Evolutionary conservation across 176 grass and related monocot genomes (phyloP).

Genomic region (Ensete ventricosum): DNA sequence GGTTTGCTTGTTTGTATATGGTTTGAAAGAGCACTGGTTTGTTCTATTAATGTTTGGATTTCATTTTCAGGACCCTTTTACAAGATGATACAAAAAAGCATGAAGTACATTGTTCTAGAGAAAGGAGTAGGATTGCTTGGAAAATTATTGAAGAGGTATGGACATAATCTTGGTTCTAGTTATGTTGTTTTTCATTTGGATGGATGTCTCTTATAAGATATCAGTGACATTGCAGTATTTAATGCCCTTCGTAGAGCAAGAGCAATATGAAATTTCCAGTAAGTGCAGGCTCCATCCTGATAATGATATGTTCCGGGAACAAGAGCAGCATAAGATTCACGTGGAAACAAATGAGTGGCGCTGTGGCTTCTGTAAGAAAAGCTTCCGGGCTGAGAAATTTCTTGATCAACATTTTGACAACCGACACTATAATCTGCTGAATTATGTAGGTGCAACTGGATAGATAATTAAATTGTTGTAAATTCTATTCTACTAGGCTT

Average conservation of each 20-base stretch:
- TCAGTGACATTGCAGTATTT: constrained; percentile 57
- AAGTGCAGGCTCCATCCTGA: constrained; percentile 67
- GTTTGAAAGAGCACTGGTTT: constrained; percentile 16
- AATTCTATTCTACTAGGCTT: too few relatives aligned
- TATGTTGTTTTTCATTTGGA: not conserved
- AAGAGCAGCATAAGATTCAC: constrained; percentile 88
- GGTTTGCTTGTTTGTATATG: not conserved
- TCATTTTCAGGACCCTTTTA: constrained; percentile 51
- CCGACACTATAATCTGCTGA: constrained; percentile 65
- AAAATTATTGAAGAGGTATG: constrained; percentile 77
- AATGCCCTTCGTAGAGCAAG: constrained; percentile 87
- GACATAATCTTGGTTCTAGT: not conserved
- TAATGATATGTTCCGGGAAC: constrained; percentile 93
- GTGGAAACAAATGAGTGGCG: constrained; percentile 85
- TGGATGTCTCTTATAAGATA: constrained; percentile 7
- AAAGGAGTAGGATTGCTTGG: constrained; percentile 80
- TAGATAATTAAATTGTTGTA: not conserved
- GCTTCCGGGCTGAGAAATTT: constrained; percentile 89
- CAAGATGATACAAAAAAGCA: constrained; percentile 43
- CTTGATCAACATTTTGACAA: constrained; percentile 94
- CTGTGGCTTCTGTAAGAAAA: constrained; percentile 93
- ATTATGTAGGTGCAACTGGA: constrained; percentile 44
- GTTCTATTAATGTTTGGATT: constrained; percentile 9
- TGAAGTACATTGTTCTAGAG: constrained; percentile 87
- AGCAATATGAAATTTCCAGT: constrained; percentile 65